Evolutionary conservation across 2,329 filamentous ascomycete genomes (phyloP).

Genomic region (Paracoccidioides brasiliensis): DNA sequence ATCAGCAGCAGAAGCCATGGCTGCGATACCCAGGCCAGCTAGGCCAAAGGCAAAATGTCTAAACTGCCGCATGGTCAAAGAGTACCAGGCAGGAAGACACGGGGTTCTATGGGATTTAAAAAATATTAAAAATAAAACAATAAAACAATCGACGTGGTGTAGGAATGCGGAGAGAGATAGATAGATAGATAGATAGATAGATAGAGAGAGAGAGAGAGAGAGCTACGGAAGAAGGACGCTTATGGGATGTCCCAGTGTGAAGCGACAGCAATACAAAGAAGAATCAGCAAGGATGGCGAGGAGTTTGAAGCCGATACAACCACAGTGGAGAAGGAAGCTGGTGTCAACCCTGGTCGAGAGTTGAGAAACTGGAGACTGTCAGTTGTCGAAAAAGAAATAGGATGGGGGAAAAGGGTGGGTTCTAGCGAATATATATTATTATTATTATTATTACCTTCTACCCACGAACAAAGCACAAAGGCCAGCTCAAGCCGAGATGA

Average conservation of each 20-base stretch:
- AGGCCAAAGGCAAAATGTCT: conserved; percentile 28
- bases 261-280: background rate
- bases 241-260: background rate
- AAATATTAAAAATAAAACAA: too few species aligned
- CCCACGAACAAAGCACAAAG: too few species aligned
- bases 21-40: conserved; percentile 21
- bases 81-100: background rate
- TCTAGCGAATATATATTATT: background rate
- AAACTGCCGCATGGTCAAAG: conserved; percentile 26
- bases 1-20: conserved; percentile 24
- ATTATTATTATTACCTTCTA: too few species aligned
- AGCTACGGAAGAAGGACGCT: background rate
- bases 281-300: too few species aligned
- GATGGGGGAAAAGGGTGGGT: background rate
- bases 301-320: background rate
- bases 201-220: background rate
- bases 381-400: background rate
- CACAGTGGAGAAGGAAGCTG: too few species aligned
- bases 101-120: background rate
- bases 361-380: too few species aligned
- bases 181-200: too few species aligned
- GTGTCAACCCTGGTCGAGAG: background rate
- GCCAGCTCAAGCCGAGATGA: too few species aligned
- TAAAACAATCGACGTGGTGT: too few species aligned
- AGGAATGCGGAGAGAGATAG: background rate